phyloP scores from a whole-genome alignment of 495 filamentous ascomycete genomes.

The Tetracladium marchalianum region DNA sequence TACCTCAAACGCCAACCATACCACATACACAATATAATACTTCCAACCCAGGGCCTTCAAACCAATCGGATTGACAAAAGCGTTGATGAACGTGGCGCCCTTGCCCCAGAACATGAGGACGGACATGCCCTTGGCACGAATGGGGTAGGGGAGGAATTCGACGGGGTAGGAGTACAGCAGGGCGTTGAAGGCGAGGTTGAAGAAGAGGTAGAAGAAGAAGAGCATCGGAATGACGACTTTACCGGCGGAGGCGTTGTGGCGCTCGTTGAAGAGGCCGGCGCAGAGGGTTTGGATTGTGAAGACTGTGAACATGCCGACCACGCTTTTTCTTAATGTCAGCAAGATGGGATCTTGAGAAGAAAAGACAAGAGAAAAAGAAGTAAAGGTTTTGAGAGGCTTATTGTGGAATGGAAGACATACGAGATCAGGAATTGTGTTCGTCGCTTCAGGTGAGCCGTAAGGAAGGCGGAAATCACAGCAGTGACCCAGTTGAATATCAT shows the following conservation, averaged over 20 bases:
- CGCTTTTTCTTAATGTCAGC: neutral
- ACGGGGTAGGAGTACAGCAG: constrained; percentile 22
- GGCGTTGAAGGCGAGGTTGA: constrained; percentile 20
- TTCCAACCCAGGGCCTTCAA: constrained; percentile 25
- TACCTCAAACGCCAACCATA: neutral
- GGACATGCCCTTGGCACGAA: constrained; percentile 20
- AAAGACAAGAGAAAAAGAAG: no score
- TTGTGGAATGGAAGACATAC: constrained; percentile 2
- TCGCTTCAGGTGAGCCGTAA: constrained; percentile 10
- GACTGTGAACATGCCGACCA: constrained; percentile 1
- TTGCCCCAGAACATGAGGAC: constrained; percentile 2
- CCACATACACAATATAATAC: constrained; percentile 26
- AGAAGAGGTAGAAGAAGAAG: constrained; percentile 22
- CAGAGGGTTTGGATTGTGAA: constrained; percentile 3
- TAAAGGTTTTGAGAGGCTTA: no score
- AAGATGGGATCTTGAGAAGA: constrained; percentile 1
- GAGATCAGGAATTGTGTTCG: neutral
- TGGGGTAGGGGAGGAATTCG: constrained; percentile 23
- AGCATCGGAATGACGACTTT: constrained; percentile 20
- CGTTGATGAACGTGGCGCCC: constrained; percentile 18
- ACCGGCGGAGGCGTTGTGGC: neutral
- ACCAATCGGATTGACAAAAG: constrained; percentile 23
- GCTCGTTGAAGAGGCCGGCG: constrained; percentile 1
- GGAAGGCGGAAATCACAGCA: constrained; percentile 22
- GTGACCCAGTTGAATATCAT: constrained; percentile 21